Evolutionary conservation across 2,329 filamentous ascomycete genomes (phyloP).

Genomic region (Fusarium sp.): DNA sequence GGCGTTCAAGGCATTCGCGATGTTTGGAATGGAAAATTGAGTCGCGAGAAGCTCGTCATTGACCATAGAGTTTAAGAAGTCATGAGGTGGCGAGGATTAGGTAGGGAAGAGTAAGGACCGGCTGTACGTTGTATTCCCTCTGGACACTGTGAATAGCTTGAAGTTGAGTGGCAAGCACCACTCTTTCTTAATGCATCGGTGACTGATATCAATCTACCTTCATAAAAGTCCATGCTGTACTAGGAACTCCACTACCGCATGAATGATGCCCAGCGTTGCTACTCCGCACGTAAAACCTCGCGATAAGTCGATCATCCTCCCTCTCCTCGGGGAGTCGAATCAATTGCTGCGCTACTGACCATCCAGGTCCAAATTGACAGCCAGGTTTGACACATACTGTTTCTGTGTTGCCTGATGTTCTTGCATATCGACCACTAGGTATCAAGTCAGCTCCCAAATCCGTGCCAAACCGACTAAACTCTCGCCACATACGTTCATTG

Average conservation of each 20-base stretch:
- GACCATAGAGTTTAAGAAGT: background rate
- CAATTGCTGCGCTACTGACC: background rate
- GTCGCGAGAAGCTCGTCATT: conserved; percentile 2
- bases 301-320: background rate
- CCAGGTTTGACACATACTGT: fast-evolving
- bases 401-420: background rate
- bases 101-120: background rate
- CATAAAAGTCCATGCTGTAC: too few relatives aligned
- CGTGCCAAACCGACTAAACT: background rate
- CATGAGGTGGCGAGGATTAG: fast-evolving
- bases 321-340: fast-evolving
- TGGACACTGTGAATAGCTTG: fast-evolving
- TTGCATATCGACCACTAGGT: background rate
- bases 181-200: background rate
- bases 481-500: background rate
- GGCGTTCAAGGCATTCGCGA: background rate
- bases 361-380: fast-evolving
- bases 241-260: fast-evolving
- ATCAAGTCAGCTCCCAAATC: background rate
- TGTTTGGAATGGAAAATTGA: conserved; percentile 5
- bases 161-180: background rate
- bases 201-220: background rate
- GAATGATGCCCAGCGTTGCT: background rate
- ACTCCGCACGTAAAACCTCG: too few relatives aligned
- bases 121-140: fast-evolving